Percentiles rank a stretch among this genome's conserved stretches.
phyloP scores from a whole-genome alignment of 2,329 filamentous ascomycete species.

The Cyphellophora europaea region DNA sequence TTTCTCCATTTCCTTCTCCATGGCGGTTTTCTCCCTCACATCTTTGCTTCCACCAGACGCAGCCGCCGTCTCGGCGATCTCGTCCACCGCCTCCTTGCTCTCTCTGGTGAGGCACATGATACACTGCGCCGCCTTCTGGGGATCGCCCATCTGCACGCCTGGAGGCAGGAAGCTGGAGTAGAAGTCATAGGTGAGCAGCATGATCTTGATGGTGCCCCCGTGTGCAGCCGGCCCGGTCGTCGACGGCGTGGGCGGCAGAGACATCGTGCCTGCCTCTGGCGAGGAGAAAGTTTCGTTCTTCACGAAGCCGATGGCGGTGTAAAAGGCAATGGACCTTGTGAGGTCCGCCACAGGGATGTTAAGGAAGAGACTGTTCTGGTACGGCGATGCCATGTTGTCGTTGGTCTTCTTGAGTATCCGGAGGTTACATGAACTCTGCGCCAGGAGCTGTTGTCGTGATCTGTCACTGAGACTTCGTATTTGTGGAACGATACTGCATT shows the following conservation, averaged over 20 bases:
- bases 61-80: slow-evolving; percentile 4
- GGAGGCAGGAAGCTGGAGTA: slow-evolving; percentile 9
- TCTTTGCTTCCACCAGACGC: slow-evolving; percentile 4
- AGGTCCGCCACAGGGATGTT: slow-evolving; percentile 13
- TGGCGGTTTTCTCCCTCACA: slow-evolving; percentile 1
- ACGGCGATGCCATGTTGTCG: not conserved
- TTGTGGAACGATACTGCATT: too few species aligned
- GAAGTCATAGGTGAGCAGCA: slow-evolving; percentile 7
- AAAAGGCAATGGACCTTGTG: slow-evolving; percentile 9
- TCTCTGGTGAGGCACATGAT: slow-evolving; percentile 7
- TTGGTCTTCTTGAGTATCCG: too few species aligned
- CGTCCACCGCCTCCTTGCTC: slow-evolving; percentile 6
- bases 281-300: slow-evolving; percentile 13
- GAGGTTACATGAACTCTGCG: too few species aligned
- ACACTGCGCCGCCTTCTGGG: slow-evolving; percentile 5
- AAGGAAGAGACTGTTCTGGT: slow-evolving; percentile 9
- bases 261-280: slow-evolving; percentile 4
- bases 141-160: slow-evolving; percentile 1
- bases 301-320: slow-evolving; percentile 13
- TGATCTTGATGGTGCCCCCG: slow-evolving; percentile 8
- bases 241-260: slow-evolving; percentile 5
- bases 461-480: too few species aligned
- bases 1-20: slow-evolving; percentile 1
- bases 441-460: too few species aligned
- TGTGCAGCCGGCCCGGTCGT: slow-evolving; percentile 4